Percentiles rank a stretch among this genome's conserved stretches.
Conservation (phyloP, 2,329 filamentous ascomycete species). For the Venturia carpophila region DNA sequence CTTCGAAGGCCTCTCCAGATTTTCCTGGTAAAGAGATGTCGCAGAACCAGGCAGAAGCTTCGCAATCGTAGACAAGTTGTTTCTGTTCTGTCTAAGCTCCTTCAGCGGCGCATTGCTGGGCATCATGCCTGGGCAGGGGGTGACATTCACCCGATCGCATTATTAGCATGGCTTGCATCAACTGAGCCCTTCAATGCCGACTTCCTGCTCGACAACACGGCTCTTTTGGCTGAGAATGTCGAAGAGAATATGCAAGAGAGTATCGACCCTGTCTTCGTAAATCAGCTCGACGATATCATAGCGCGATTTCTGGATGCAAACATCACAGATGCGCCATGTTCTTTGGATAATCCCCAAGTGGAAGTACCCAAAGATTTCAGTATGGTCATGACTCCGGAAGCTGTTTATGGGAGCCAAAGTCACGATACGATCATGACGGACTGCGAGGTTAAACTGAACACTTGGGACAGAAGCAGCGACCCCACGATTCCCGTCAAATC, state of each 20-base stretch:
- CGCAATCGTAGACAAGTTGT: not conserved
- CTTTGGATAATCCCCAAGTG: constrained; percentile 7
- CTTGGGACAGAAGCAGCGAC: not conserved
- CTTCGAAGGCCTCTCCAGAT: constrained; percentile 12
- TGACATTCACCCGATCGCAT: constrained; percentile 10
- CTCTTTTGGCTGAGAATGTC: not conserved
- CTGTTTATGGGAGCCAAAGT: not conserved
- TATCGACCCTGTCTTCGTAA: constrained; percentile 1
- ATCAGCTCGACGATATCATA: constrained; percentile 14
- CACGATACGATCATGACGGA: constrained; percentile 14
- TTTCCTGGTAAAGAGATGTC: not conserved
- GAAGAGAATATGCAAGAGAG: not conserved
- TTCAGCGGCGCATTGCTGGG: constrained; percentile 3
- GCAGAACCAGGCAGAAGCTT: not conserved
- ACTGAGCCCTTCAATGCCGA: constrained; percentile 15
- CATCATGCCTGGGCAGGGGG: constrained; percentile 9
- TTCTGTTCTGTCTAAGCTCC: not conserved
- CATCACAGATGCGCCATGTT: not conserved
- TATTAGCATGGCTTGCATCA: constrained; percentile 15
- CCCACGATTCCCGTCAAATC: not conserved
- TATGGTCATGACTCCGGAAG: constrained; percentile 14
- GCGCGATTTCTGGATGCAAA: not conserved
- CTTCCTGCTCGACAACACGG: constrained; percentile 11
- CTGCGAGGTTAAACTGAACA: not conserved
- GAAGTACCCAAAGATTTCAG: constrained; percentile 17